Base-by-base conservation (phyloP, 805 yeast species). In the Candida caryicola region DNA sequence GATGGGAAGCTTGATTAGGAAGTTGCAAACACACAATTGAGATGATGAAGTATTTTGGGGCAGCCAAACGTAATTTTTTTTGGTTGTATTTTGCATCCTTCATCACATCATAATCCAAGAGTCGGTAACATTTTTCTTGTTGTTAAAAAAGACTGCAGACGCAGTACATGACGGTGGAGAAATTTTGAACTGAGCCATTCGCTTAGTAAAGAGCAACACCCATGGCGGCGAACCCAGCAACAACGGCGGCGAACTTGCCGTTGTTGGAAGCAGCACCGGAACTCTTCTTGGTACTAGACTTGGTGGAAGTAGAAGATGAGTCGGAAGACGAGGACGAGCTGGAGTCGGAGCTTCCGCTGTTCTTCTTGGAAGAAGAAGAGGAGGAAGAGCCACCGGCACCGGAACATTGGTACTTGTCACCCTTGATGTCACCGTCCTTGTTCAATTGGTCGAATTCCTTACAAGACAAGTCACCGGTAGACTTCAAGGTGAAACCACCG, bases 401-500 rank as follows among this genome's bases (percentile, higher is more conserved):
- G 53, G 75, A 74, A 73, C 95, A 85, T 55, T 66, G 75, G 74
- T 79, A 90, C 55, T 79, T 73, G 74, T 87, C 88, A 79, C 99
- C 99, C 72, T 82, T 88, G 66, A 93, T 81, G 62, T 76, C 85
- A 69, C 95, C 95, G 55, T 76, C 74, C 58, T 71, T 65, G 76
- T 86, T 81, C 61, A 87, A 77, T 39, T 65, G 56, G 64, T 84
- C 77, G 73, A 90, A 87, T 39, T 75, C 71, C 46, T 74, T 63
- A 80, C 99, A 93, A 69, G 88, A 80, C 69, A 87, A 81, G 57
- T 84, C 82, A 61, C 86, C 84, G 41, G 69, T 61, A 44, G 96
- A 76, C 62, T 82, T 83, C 59, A 93, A 75, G 59, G 71, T 70
- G 70, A 90, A 95, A 66, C 95, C 96, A 79, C 99, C 99, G 62